Percentiles rank a stretch among this genome's conserved stretches.
Evolutionary conservation across 1,284 basidiomycete genomes (phyloP).

Genomic region (Ustilago shanxiensis): DNA sequence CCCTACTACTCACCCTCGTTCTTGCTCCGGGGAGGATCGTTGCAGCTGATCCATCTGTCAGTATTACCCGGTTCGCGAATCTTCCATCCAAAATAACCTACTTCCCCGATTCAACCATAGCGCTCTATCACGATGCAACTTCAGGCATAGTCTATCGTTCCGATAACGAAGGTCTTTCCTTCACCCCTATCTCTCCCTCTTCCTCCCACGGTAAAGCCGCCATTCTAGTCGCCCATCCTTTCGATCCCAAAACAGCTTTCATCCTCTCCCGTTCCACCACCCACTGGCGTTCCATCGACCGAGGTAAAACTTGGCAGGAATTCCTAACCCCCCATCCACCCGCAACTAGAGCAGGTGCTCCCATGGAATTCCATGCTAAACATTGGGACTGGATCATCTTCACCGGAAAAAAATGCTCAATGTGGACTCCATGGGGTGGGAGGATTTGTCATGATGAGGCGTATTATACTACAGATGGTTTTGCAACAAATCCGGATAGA

Average conservation of each 20-base stretch:
- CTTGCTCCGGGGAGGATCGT: too few species aligned
- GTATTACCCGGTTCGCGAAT: constrained; percentile 74
- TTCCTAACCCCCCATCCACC: constrained; percentile 63
- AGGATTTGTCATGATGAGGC: constrained; percentile 70
- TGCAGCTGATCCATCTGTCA: constrained; percentile 68
- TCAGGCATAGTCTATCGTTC: constrained; percentile 82
- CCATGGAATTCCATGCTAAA: constrained; percentile 66
- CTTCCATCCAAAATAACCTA: constrained; percentile 86
- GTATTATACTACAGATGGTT: constrained; percentile 65
- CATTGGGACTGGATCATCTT: constrained; percentile 65
- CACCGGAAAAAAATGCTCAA: constrained; percentile 60
- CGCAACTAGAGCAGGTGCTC: constrained; percentile 48
- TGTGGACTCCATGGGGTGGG: constrained; percentile 62
- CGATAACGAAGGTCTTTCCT: constrained; percentile 88
- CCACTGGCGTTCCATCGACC: constrained; percentile 65
- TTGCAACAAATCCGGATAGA: constrained; percentile 51
- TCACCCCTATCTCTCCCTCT: constrained; percentile 78
- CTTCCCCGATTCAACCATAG: constrained; percentile 88
- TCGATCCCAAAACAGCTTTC: constrained; percentile 75
- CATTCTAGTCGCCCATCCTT: constrained; percentile 88
- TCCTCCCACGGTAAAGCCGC: constrained; percentile 75
- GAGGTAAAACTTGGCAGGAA: constrained; percentile 65
- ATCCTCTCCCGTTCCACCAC: constrained; percentile 58
- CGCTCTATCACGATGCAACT: constrained; percentile 84
- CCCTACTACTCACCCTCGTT: constrained; percentile 1